phyloP scores from a whole-genome alignment of 2,329 filamentous ascomycete species.

The Apiospora arundinis region DNA sequence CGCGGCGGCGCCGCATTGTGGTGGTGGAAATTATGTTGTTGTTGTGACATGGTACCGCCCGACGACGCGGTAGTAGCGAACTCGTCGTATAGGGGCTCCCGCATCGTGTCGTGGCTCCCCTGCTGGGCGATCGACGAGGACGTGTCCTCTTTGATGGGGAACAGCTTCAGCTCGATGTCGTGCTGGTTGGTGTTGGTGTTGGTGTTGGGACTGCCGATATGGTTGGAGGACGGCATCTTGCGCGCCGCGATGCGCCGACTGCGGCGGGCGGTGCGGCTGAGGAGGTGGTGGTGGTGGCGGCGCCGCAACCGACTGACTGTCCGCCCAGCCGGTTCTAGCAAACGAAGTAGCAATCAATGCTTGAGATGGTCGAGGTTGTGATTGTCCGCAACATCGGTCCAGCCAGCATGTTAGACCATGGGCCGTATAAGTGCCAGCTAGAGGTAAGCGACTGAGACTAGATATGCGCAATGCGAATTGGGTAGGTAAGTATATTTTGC shows the following conservation, averaged over 20 bases:
- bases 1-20: slow-evolving; percentile 35
- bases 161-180: slow-evolving; percentile 59
- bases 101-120: slow-evolving; percentile 59
- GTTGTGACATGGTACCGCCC: background rate
- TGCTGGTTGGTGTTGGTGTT: slow-evolving; percentile 27
- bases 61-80: slow-evolving; percentile 5
- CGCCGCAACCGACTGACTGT: background rate
- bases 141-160: slow-evolving; percentile 63
- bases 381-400: background rate
- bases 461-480: slow-evolving; percentile 1
- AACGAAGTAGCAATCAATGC: background rate
- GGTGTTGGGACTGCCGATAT: slow-evolving; percentile 28
- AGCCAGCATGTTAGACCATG: background rate
- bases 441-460: background rate
- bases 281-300: background rate
- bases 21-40: background rate
- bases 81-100: slow-evolving; percentile 54
- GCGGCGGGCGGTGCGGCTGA: background rate
- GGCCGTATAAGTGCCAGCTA: background rate
- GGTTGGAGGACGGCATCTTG: slow-evolving; percentile 15
- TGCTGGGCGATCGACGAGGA: slow-evolving; percentile 49
- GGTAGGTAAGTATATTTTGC: background rate
- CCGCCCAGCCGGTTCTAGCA: background rate
- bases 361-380: background rate
- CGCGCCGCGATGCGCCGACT: background rate